Percentiles rank a stretch among this genome's conserved stretches.
Conservation (phyloP, 2,329 filamentous ascomycete genomes). For the Zymoseptoria passerinii region DNA sequence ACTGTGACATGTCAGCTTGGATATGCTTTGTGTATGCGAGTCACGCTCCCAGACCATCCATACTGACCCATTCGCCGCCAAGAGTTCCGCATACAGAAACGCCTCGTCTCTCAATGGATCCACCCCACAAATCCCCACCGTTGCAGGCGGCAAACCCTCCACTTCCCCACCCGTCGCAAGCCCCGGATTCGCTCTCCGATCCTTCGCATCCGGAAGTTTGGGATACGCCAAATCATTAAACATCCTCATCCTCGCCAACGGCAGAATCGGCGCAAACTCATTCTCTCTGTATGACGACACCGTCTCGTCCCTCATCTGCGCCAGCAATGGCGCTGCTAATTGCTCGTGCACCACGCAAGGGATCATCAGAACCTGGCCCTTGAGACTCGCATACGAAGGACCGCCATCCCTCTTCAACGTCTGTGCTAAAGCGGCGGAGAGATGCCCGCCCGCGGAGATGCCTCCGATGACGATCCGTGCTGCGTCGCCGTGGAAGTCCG, state of each 20-base stretch:
- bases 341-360: constrained; percentile 36
- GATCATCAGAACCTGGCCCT: constrained; percentile 47
- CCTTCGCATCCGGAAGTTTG: constrained; percentile 17
- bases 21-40: too few relatives aligned
- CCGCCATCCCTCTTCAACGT: constrained; percentile 29
- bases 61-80: constrained; percentile 36
- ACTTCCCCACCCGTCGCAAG: constrained; percentile 30
- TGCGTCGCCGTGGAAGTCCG: constrained; percentile 33
- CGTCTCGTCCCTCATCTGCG: constrained; percentile 31
- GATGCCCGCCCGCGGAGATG: constrained; percentile 41
- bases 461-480: constrained; percentile 40
- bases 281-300: constrained; percentile 41
- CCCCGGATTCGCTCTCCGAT: constrained; percentile 37
- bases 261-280: constrained; percentile 43
- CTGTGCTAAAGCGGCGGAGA: constrained; percentile 38
- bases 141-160: constrained; percentile 37
- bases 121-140: constrained; percentile 39
- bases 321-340: constrained; percentile 31
- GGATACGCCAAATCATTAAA: constrained; percentile 6
- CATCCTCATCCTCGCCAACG: constrained; percentile 32
- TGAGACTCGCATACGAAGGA: constrained; percentile 29
- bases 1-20: not conserved
- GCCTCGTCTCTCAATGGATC: constrained; percentile 46
- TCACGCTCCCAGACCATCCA: not conserved
- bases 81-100: constrained; percentile 38